phyloP scores from a whole-genome alignment of 2,329 filamentous ascomycete species.

The Dryadomyces quercivorus region DNA sequence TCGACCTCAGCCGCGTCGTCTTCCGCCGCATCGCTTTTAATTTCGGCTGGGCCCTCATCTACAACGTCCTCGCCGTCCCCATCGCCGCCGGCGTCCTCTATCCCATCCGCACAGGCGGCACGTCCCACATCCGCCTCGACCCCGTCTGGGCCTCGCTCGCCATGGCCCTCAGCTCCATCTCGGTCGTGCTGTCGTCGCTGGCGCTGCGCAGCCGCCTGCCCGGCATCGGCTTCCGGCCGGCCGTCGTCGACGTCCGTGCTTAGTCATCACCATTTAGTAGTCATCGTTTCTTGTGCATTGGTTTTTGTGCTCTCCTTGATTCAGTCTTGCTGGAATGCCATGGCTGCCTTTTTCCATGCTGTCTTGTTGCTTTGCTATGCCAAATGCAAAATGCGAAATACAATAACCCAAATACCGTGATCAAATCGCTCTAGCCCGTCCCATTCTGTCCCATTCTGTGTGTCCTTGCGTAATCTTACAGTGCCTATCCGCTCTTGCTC shows the following conservation, averaged over 20 bases:
- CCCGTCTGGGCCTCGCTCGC: conserved; percentile 82
- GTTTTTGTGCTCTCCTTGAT: no score
- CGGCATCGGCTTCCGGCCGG: conserved; percentile 30
- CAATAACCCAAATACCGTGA: not conserved
- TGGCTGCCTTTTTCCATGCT: not conserved
- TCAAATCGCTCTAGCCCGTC: no score
- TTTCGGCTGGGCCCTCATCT: conserved; percentile 74
- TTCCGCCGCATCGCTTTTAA: conserved; percentile 74
- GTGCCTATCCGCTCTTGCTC: no score
- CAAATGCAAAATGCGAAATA: not conserved
- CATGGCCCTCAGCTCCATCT: conserved; percentile 87
- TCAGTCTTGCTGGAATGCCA: no score
- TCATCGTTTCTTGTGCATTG: not conserved
- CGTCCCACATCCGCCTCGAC: conserved; percentile 51
- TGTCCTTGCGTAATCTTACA: no score
- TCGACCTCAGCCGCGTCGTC: conserved; percentile 58
- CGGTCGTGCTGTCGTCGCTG: conserved; percentile 74
- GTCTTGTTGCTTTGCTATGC: not conserved
- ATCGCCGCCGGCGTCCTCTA: conserved; percentile 73
- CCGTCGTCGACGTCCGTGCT: not conserved
- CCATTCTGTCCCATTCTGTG: no score
- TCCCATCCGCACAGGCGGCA: conserved; percentile 31
- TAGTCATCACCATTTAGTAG: not conserved
- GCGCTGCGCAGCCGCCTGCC: conserved; percentile 44
- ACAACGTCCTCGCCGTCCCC: conserved; percentile 68